phyloP scores from a whole-genome alignment of 768 basidiomycete species.

The Panaeolus cyanescens region DNA sequence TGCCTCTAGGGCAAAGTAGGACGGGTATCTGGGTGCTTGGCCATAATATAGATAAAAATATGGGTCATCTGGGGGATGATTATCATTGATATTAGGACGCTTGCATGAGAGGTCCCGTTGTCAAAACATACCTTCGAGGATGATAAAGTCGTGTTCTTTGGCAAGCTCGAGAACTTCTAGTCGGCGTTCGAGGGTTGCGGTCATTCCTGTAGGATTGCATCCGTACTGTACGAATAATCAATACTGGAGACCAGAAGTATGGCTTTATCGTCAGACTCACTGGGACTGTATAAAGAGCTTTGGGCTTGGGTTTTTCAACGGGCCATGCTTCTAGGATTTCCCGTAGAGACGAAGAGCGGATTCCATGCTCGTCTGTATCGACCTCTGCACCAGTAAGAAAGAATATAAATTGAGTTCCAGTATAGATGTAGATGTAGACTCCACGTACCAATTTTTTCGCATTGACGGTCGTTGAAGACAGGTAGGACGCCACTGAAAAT shows the following conservation, averaged over 20 bases:
- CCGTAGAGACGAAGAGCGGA: constrained; percentile 59
- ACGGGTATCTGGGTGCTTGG: constrained; percentile 58
- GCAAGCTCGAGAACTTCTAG: constrained; percentile 72
- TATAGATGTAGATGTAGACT: neutral
- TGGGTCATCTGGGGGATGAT: constrained; percentile 31
- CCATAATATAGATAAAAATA: constrained; percentile 81
- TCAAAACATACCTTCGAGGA: constrained; percentile 90
- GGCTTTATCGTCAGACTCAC: constrained; percentile 34
- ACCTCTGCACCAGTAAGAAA: constrained; percentile 52
- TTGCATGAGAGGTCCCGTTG: constrained; percentile 13
- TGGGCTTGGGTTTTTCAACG: constrained; percentile 65
- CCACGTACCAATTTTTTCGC: constrained; percentile 57
- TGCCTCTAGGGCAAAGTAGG: constrained; percentile 81
- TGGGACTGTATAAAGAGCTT: constrained; percentile 78
- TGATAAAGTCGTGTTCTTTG: constrained; percentile 71
- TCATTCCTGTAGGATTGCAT: constrained; percentile 85
- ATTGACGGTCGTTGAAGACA: constrained; percentile 53
- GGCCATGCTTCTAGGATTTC: constrained; percentile 78
- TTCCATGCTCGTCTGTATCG: constrained; percentile 72
- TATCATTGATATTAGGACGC: neutral
- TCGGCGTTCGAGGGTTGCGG: constrained; percentile 68
- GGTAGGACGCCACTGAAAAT: constrained; percentile 61
- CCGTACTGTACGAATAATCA: constrained; percentile 53
- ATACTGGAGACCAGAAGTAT: neutral
- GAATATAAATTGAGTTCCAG: neutral